Base-by-base conservation (phyloP, 2,329 filamentous ascomycete species). In the Monosporascus sp. region DNA sequence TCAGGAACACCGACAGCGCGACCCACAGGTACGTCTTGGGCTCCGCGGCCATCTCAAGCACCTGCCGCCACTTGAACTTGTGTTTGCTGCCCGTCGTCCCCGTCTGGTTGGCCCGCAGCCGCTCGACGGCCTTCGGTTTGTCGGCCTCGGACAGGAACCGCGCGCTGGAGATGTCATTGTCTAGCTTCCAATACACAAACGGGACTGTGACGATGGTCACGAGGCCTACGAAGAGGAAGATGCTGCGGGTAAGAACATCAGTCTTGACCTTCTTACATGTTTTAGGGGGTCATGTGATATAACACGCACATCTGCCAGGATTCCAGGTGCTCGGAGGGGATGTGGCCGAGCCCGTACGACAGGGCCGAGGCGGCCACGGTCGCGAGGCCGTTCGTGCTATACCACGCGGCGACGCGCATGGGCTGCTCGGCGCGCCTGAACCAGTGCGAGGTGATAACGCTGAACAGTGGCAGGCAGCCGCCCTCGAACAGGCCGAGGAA, bases 81-180 rank as follows among this genome's bases (percentile, higher is more conserved):
- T 82, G 82, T 54, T 82, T 85, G 2, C 84, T 85, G 31, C 31
- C 31, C 31, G 11, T 35, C n/a, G 87, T 84, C 1, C 88, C 88
- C 48, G 88, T 88, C 63, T 89, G 82, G 61, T 92, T 91, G 20
- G 82, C 75, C 0, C 87, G 76, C 5, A 91, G 81, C 0, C 88
- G 78, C 56, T 89, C 88, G 35, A 90, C 72, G 0, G 85, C 86
- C 38, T 89, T 74, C 0, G 82, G 65, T 14, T 82, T 81, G 56
- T 93, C 88, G 39, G 82, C 75, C 43, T 84, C 78, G 11, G 75
- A 85, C 20, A 93, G 63, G 57, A 80, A 82, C 2, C 77, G 71
- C 0, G 78, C 78, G 0, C 78, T 77, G 0, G 75, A 64, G 18
- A 85, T 76, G 57, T 84, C 81, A 62, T 80, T 79, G 63, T 85